phyloP scores from a whole-genome alignment of 345 rosid genomes.

The Dipteronia sinensis region DNA sequence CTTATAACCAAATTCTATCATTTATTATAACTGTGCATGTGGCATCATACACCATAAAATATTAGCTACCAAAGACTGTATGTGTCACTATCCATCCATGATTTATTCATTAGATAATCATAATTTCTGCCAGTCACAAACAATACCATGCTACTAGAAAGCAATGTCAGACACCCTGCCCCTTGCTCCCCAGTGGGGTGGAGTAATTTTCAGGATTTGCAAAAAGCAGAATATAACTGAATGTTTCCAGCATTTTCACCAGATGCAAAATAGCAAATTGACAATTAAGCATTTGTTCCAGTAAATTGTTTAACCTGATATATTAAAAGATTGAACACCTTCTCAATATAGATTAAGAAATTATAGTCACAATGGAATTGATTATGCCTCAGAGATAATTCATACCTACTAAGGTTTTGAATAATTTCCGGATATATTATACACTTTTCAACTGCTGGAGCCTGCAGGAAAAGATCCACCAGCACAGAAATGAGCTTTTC shows the following conservation, averaged over 20 bases:
- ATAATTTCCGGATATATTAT: constrained; percentile 78
- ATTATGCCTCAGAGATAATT: constrained; percentile 5
- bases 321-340: not conserved
- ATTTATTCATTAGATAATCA: not conserved
- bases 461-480: constrained; percentile 70
- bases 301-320: not conserved
- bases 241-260: not conserved
- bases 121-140: not conserved
- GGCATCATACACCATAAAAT: not conserved
- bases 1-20: not conserved
- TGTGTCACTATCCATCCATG: not conserved
- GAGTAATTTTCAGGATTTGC: not conserved
- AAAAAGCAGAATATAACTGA: not conserved
- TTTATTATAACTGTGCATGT: constrained; percentile 2
- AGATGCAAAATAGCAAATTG: not conserved
- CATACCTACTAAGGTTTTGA: constrained; percentile 83
- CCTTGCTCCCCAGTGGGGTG: not conserved
- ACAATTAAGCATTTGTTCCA: not conserved
- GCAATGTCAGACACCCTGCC: not conserved
- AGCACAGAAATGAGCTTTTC: constrained; percentile 82
- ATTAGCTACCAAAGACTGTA: not conserved
- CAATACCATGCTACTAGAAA: not conserved
- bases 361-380: constrained; percentile 6
- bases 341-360: not conserved
- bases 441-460: constrained; percentile 70